phyloP scores from a whole-genome alignment of 1,139 yeast species.

The Kodamaea derodonti region DNA sequence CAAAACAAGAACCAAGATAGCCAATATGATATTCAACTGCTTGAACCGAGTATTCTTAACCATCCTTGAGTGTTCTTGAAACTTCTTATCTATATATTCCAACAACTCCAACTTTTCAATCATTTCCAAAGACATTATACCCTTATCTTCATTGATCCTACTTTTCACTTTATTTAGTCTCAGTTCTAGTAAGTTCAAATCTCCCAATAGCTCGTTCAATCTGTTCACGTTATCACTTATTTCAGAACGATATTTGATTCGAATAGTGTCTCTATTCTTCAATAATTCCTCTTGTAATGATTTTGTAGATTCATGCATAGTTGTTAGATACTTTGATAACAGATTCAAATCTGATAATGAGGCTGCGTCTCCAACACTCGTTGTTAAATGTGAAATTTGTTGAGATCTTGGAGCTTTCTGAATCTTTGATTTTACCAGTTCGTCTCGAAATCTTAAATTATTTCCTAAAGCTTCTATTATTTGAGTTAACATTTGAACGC shows the following conservation, averaged over 20 bases:
- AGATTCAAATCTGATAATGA: slow-evolving; percentile 10
- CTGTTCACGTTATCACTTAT: slow-evolving; percentile 27
- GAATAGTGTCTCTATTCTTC: slow-evolving; percentile 15
- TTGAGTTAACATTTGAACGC: slow-evolving; percentile 6
- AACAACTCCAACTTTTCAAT: slow-evolving; percentile 29
- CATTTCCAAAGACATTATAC: slow-evolving; percentile 24
- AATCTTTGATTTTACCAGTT: not conserved
- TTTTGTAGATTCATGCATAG: slow-evolving; percentile 9
- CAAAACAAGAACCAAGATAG: slow-evolving; percentile 19
- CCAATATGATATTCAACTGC: slow-evolving; percentile 23
- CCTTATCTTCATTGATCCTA: slow-evolving; percentile 25
- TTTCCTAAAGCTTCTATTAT: slow-evolving; percentile 6
- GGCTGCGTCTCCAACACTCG: slow-evolving; percentile 3
- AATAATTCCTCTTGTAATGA: slow-evolving; percentile 14
- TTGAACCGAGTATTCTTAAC: slow-evolving; percentile 26
- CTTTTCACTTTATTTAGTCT: slow-evolving; percentile 25
- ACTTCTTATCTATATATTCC: slow-evolving; percentile 29
- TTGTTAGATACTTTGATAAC: slow-evolving; percentile 11
- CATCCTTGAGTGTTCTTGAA: slow-evolving; percentile 24
- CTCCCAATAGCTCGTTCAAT: slow-evolving; percentile 24
- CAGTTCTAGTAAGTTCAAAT: slow-evolving; percentile 25
- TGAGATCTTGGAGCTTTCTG: not conserved
- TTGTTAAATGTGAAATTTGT: not conserved
- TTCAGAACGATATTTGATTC: slow-evolving; percentile 21
- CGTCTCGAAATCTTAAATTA: slow-evolving; percentile 4